Base-by-base conservation (phyloP, 106 monocot species). In the Dendrobium huoshanense region DNA sequence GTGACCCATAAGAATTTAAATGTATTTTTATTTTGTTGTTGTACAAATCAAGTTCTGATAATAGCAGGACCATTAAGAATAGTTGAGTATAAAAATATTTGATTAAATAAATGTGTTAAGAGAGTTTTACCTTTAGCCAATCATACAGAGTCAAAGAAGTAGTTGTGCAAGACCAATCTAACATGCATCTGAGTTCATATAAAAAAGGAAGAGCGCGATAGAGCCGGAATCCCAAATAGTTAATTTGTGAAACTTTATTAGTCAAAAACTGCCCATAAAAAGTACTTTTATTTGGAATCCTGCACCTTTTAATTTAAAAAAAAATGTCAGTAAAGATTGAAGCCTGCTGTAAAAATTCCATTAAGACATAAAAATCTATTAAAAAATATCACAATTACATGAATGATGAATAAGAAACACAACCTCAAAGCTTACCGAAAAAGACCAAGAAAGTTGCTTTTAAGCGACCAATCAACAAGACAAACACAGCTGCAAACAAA, bases 91-190 rank as follows among this genome's bases (percentile, higher is more conserved):
- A 70, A 70, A 2, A 70, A 22, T 70, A 70, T 29, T 61, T 29
- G 68, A 22, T 33, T 0, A 33, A 54, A 79, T 79, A 79, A 49
- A 61, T 29, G 51, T 72, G 72, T 25, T 84, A 7, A 24, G 22
- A 18, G 17, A 10, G 24, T 49, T 58, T 73, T 89, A 98, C 97
- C 97, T 98, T 98, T 22, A 98, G 83, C 98, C 98, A 98, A 79
- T 98, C 98, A 81, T 98, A 98, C 98, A 98, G 94, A 80, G 98
- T 98, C 33, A 98, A 83, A 84, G 98, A 98, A 43, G 98, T 98
- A 1, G 88, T 49, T 73, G 98, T 98, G 70, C 94, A 98, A 19
- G 94, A 95, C 98, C 98, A 98, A 77, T 98, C 98, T 77, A 98
- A 94, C 72, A 94, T 92, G 86, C 98, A 98, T 49, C 98, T 88